Base-by-base conservation (phyloP, 139 green algal species). In the Diplosphaera chodatii region DNA sequence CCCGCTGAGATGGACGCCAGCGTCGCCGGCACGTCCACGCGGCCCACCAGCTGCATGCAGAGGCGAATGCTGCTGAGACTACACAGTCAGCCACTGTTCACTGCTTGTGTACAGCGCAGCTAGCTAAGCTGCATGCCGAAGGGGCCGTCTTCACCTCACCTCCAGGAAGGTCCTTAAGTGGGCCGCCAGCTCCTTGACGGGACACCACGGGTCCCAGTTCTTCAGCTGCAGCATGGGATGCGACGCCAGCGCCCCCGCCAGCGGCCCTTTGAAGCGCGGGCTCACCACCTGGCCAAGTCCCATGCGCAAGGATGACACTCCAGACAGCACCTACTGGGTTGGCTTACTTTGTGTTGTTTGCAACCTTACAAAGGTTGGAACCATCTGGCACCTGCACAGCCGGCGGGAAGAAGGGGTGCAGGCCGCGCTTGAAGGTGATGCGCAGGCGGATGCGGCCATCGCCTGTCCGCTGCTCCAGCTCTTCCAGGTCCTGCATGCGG, bases 351-450 rank as follows among this genome's bases (percentile, higher is more conserved):
- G n/a, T n/a, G n/a, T n/a, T n/a, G n/a, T n/a, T n/a, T n/a, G n/a
- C n/a, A n/a, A n/a, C n/a, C n/a, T n/a, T n/a, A n/a, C n/a, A n/a
- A n/a, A n/a, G n/a, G n/a, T n/a, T n/a, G n/a, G n/a, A n/a, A n/a
- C n/a, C 8, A 48, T 48, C 10, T 20, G 6, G 48, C 32, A 92
- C 65, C 74, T 89, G 78, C 67, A 92, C 73, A 2, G 48, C 64
- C 22, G 90, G 87, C 3, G 90, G 88, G 77, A 89, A 96, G 74
- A 96, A 96, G 56, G 90, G 90, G 73, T 96, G 87, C 81, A 96
- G 82, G 28, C 86, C 88, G 30, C 90, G 84, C 80, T 90, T 94
- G 86, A 94, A 96, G 65, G 59, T 72, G 56, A 96, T 73, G 21
- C 81, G 80, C 66, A 96, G 74, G 72, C 87, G 80, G 40, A 96